A percentile compares a stretch with the other conserved stretches of the same genome.
These are phyloP conservation scores for Diaporthe amygdali DNA, from an alignment of 2,329 filamentous ascomycete genomes.

Conservation along the genomic window DNA sequence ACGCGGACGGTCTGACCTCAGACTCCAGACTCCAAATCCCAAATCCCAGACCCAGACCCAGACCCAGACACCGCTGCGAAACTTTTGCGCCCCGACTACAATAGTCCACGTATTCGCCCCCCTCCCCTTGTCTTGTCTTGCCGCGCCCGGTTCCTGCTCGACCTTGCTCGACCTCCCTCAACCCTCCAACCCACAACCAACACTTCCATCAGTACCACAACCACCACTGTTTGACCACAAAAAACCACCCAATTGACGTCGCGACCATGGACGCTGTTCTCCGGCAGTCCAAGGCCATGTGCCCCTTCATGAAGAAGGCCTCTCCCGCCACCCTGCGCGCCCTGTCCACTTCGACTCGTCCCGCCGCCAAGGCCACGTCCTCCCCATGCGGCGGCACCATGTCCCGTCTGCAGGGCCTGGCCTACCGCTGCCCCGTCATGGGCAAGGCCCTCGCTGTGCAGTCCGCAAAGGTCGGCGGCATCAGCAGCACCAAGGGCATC, in stretches of 20 bases:
- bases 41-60: not conserved
- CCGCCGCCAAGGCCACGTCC: constrained; percentile 57
- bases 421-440: constrained; percentile 97
- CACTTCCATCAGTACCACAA: not conserved
- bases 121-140: not conserved
- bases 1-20: constrained; percentile 13
- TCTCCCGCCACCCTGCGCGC: constrained; percentile 90
- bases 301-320: constrained; percentile 95
- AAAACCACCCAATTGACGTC: not conserved
- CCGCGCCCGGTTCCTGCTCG: not conserved
- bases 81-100: constrained; percentile 9
- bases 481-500: constrained; percentile 47
- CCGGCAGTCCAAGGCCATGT: constrained; percentile 95
- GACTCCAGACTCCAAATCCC: not conserved
- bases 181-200: no score
- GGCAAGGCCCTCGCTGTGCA: constrained; percentile 95
- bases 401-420: constrained; percentile 94
- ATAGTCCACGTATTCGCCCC: constrained; percentile 7
- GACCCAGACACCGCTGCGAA: not conserved
- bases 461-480: constrained; percentile 59
- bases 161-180: not conserved
- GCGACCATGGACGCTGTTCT: constrained; percentile 86
- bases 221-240: not conserved
- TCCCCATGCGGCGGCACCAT: constrained; percentile 89
- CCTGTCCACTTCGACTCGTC: constrained; percentile 75